Evolutionary conservation across 108 stramenopile species (phyloP), one percentile per base, ranked within the genome.

Genomic region (Pseudonitzschia pungens): DNA sequence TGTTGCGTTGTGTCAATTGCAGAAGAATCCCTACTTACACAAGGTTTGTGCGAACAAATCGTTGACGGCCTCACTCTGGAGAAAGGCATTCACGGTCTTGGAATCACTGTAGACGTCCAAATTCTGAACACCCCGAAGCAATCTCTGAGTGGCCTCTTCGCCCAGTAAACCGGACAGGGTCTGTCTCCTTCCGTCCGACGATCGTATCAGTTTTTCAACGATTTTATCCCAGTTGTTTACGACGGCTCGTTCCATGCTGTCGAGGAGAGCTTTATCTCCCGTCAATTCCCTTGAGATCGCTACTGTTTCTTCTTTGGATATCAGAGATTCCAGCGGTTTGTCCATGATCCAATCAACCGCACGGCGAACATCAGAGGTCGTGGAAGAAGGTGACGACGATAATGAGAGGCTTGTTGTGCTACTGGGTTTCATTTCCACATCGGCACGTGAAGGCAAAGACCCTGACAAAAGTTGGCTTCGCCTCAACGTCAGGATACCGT

Each of bases 401-500:
- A 24, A 58, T 33, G 28, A 62, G 21, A 55, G n/a, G 10, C 54
- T 55, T 22, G 54, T 55, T 1, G 1, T 48, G 45, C 45, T 48
- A 12, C 45, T 48, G 4, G 36, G 36, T 36, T 6, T 36, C 20
- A 8, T 51, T 24, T 55, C 54, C 1, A 24, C 54, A 22, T 12
- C 24, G 9, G 22, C 16, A 21, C 24, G 2, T 12, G 45, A 20
- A 26, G 54, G 54, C 10, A 10, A 51, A 7, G n/a, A 51, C 26
- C 54, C 5, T 2, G 24, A 55, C 45, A 48, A 48, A 48, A 12
- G 45, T 11, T 11, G 45, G 10, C 18, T 90, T 90, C 62, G 86
- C 82, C 12, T 93, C 62, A 26, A 93, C 84, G 77, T 93, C 91
- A 7, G 95, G 95, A 24, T 89, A 89, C 0, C 93, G 79, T 53